Evolutionary conservation across 2,329 filamentous ascomycete genomes (phyloP).

Genomic region (Botryotinia convoluta): DNA sequence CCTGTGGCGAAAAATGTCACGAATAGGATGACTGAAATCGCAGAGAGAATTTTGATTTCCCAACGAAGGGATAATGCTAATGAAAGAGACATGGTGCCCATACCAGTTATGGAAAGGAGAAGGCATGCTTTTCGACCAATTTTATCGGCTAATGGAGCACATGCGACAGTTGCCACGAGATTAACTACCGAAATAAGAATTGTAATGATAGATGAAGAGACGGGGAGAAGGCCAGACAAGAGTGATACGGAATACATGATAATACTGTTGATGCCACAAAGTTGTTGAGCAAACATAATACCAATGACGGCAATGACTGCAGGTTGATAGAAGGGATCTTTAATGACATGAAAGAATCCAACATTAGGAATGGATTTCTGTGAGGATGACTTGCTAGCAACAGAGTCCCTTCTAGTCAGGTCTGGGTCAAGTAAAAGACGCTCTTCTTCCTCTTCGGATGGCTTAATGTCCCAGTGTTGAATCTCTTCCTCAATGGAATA

Average conservation of each 20-base stretch:
- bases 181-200: conserved; percentile 87
- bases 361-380: conserved; percentile 43
- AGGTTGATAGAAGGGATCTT: conserved; percentile 64
- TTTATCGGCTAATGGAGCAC: conserved; percentile 81
- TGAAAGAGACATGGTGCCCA: conserved; percentile 73
- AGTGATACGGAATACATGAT: conserved; percentile 98
- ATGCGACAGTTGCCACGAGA: conserved; percentile 75
- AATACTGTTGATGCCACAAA: conserved; percentile 93
- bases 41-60: conserved; percentile 71
- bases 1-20: conserved; percentile 89
- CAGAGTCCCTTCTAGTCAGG: conserved; percentile 28
- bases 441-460: conserved; percentile 34
- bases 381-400: conserved; percentile 30
- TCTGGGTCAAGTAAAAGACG: conserved; percentile 31
- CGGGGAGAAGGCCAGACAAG: conserved; percentile 74
- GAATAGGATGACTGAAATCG: conserved; percentile 77
- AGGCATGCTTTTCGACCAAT: conserved; percentile 86
- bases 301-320: conserved; percentile 82
- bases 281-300: conserved; percentile 89
- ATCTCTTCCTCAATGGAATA: conserved; percentile 73
- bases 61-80: conserved; percentile 79
- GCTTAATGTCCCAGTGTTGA: conserved; percentile 53
- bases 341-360: conserved; percentile 63
- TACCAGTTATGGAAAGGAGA: conserved; percentile 76
- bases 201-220: conserved; percentile 79